These are phyloP conservation scores for Hondaea fermentalgiana DNA, from an alignment of 108 stramenopile species.

Conservation along the genomic window DNA sequence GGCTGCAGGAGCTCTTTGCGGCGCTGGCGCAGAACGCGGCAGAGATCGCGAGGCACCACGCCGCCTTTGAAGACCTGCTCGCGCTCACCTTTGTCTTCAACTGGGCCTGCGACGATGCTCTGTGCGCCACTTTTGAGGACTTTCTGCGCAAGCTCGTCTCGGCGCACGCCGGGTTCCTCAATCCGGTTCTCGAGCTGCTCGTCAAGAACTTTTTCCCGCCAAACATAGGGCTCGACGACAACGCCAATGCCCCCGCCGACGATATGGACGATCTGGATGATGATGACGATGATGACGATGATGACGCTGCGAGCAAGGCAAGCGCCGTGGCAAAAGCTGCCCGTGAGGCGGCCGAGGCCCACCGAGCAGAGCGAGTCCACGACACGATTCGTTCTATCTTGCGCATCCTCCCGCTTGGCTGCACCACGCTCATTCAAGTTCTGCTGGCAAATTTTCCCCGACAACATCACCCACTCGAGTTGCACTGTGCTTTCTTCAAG, in stretches of 20 bases:
- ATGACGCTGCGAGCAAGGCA: background rate
- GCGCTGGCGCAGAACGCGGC: background rate
- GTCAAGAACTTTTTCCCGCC: conserved; percentile 14
- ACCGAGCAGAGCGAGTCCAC: background rate
- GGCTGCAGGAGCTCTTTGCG: background rate
- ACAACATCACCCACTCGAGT: background rate
- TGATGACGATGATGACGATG: background rate
- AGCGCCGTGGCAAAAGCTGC: background rate
- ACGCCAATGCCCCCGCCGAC: background rate
- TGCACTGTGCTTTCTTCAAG: background rate
- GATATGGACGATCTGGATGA: background rate
- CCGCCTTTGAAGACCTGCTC: background rate
- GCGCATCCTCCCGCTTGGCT: conserved; percentile 4
- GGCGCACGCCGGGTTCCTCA: background rate
- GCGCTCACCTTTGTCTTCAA: background rate
- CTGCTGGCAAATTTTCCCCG: background rate
- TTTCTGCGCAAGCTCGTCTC: background rate
- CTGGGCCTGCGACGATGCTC: background rate
- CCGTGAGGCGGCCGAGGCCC: background rate
- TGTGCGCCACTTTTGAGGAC: background rate
- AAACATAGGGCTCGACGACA: background rate
- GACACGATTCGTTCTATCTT: background rate
- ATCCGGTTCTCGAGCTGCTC: background rate
- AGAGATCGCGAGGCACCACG: background rate
- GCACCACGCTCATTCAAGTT: background rate